Base-by-base conservation (phyloP, 352 stramenopile genomes). In the Globisporangium rhizosaccharum region DNA sequence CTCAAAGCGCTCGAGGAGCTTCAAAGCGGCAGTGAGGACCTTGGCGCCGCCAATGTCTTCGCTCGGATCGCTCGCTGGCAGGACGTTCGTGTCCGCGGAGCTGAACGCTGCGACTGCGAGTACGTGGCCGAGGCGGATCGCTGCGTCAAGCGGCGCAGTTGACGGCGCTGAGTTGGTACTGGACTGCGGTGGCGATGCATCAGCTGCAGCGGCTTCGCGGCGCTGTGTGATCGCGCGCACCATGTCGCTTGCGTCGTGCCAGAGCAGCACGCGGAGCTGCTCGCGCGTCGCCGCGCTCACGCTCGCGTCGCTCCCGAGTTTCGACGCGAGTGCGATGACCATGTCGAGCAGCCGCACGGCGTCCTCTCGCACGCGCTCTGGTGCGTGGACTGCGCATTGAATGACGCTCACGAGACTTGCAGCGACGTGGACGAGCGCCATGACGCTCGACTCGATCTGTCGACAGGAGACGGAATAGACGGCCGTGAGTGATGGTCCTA, bases 241-340 rank as follows among this genome's bases (percentile, higher is more conserved):
- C 70, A 84, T 72, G 12, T 84, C 74, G 45, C 47, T 44, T 12
- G 65, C 39, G 45, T 70, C 63, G 33, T 78, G 68, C 74, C 74
- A 81, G 12, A 84, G 53, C 18, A 84, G 62, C 14, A 63, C 57
- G 9, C 62, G 59, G 11, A 76, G 30, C 30, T 55, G 48, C 50
- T 66, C 54, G n/a, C 48, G 47, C 0, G 59, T 53, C 3, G 53
- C 25, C 2, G 58, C 47, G 6, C 49, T 52, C 25, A 33, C 45
- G 8, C 55, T 47, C 15, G 30, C 39, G 11, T 10, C 52, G 1
- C 20, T 59, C 4, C 63, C 67, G 49, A 85, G 47, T 9, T 61
- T 65, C 20, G 75, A 70, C 0, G 66, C 67, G 25, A 88, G 57
- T 17, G 66, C 59, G 20, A 85, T 8, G 12, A 66, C 53, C 61